Evolutionary conservation across 1,284 basidiomycete species (phyloP).

Genomic region (Caloboletus firmus): DNA sequence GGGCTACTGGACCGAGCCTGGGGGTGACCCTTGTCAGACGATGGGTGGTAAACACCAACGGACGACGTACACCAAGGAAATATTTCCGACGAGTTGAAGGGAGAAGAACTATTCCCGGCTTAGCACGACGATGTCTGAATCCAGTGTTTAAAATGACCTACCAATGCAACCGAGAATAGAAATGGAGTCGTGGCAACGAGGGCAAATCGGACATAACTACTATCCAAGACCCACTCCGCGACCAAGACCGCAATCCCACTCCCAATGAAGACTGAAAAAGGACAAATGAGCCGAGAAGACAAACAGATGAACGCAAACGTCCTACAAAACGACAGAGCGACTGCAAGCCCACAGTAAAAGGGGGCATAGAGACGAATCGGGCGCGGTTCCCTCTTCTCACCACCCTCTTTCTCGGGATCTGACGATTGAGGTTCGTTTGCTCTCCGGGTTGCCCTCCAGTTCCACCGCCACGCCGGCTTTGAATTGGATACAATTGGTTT

Average conservation of each 20-base stretch:
- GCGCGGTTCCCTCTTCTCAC: slow-evolving; percentile 41
- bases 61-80: slow-evolving; percentile 43
- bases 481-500: slow-evolving; percentile 14
- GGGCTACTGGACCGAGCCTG: slow-evolving; percentile 70
- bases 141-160: slow-evolving; percentile 38
- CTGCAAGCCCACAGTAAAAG: slow-evolving; percentile 72
- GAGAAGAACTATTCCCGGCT: slow-evolving; percentile 54
- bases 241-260: slow-evolving; percentile 58
- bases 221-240: slow-evolving; percentile 69
- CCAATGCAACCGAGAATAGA: slow-evolving; percentile 71
- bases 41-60: not conserved
- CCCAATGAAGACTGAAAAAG: slow-evolving; percentile 56
- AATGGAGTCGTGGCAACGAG: slow-evolving; percentile 68
- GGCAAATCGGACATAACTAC: slow-evolving; percentile 60
- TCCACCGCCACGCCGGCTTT: slow-evolving; percentile 28
- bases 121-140: slow-evolving; percentile 1
- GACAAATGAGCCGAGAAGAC: slow-evolving; percentile 1
- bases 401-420: slow-evolving; percentile 49
- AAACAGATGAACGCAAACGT: slow-evolving; percentile 40
- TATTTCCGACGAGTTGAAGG: slow-evolving; percentile 58
- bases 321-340: slow-evolving; percentile 55
- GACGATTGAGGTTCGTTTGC: slow-evolving; percentile 15
- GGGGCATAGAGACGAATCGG: slow-evolving; percentile 77
- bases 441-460: slow-evolving; percentile 34
- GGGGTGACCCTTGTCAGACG: not conserved